phyloP scores from a whole-genome alignment of 768 basidiomycete genomes.

The Mycena amicta region DNA sequence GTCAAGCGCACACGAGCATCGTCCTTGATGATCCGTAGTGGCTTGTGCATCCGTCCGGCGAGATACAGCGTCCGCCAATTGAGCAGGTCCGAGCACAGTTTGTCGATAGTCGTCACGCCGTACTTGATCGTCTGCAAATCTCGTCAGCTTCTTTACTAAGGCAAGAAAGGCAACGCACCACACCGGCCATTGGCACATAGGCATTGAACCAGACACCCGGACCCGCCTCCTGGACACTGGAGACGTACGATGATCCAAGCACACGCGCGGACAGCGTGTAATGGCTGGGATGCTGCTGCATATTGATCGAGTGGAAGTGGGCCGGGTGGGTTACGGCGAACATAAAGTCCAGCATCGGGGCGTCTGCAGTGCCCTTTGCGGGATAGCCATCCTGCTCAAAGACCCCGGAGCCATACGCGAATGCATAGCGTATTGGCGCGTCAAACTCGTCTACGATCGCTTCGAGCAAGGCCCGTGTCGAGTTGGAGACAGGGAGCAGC shows the following conservation, averaged over 20 bases:
- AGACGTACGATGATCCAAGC: slow-evolving; percentile 83
- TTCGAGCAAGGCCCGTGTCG: slow-evolving; percentile 79
- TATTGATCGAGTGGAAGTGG: slow-evolving; percentile 95
- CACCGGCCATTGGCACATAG: slow-evolving; percentile 79
- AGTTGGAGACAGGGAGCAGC: slow-evolving; percentile 75
- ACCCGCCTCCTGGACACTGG: slow-evolving; percentile 67
- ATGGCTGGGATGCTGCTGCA: slow-evolving; percentile 88
- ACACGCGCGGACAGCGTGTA: slow-evolving; percentile 89
- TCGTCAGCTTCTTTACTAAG: not conserved
- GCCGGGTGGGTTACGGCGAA: slow-evolving; percentile 92
- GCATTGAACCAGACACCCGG: slow-evolving; percentile 98
- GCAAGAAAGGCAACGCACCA: slow-evolving; percentile 55
- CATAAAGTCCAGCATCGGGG: slow-evolving; percentile 94
- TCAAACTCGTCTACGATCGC: slow-evolving; percentile 79
- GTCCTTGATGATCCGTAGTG: slow-evolving; percentile 88
- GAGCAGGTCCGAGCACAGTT: slow-evolving; percentile 84
- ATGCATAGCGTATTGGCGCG: slow-evolving; percentile 93
- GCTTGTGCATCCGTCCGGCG: slow-evolving; percentile 97
- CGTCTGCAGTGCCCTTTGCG: slow-evolving; percentile 30
- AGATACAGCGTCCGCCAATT: slow-evolving; percentile 94
- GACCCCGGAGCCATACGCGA: slow-evolving; percentile 96
- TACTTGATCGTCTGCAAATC: slow-evolving; percentile 85
- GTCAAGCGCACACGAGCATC: slow-evolving; percentile 90
- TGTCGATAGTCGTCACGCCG: slow-evolving; percentile 90
- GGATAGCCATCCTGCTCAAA: slow-evolving; percentile 88